Base-by-base conservation (phyloP, 768 basidiomycete genomes). In the Lentinula detonsa region DNA sequence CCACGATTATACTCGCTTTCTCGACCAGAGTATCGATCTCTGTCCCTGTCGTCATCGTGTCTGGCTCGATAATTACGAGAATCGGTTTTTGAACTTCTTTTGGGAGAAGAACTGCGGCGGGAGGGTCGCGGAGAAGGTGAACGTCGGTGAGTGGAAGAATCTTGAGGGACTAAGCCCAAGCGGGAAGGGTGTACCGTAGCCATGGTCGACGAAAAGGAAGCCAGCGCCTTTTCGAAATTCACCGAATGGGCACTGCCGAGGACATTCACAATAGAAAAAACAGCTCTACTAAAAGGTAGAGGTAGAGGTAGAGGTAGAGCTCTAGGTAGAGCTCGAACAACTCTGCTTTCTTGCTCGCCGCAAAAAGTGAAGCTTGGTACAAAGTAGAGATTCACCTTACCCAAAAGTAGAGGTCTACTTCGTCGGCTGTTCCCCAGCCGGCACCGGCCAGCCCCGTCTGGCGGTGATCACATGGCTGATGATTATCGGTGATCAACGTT, bases 101-200 rank as follows among this genome's bases (percentile, higher is more conserved):
- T 73, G 4, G 71, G 75, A 34, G 72, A 70, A 2, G 68, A 71
- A 61, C 71, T 73, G 21, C 70, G 70, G 23, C 71, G 68, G 15
- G 53, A 48, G 53, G 69, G 71, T n/a, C 68, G 65, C 8, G 78
- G 77, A 6, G 83, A 81, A 3, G 79, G 78, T 10, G 84, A 81
- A 35, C 81, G 77, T 54, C 70, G 71, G 28, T 74, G 64, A 51
- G 49, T 18, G 18, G 48, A 52, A 37, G 59, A 42, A 39, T 77
- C 74, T 60, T 75, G 81, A 42, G 87, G 85, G 18, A 91, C 85
- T 4, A 90, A 75, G 31, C 76, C 84, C 75, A 88, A 75, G 55
- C 89, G 81, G 9, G 88, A 90, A 28, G 90, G 89, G 66, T 91
- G 89, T 5, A 91, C 78, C 18, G 84, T 85, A 31, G 87, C 87